These are phyloP conservation scores for Omphalotus olearius DNA, from an alignment of 1,284 basidiomycete species.

Conservation along the genomic window DNA sequence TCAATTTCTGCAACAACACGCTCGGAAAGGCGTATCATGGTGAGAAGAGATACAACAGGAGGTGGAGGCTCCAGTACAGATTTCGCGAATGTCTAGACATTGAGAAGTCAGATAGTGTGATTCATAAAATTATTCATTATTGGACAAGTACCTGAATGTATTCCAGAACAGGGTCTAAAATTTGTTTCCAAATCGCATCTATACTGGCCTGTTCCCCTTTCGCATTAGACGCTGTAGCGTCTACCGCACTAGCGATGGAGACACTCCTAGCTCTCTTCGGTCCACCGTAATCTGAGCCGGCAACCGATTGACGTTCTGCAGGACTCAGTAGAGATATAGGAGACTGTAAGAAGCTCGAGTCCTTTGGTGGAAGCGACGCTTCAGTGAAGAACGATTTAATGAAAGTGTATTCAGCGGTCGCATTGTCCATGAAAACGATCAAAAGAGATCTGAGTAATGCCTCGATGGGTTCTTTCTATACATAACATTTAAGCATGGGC, in stretches of 20 bases:
- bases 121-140: background rate
- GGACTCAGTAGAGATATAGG: slow-evolving; percentile 31
- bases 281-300: slow-evolving; percentile 40
- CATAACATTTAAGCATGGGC: slow-evolving; percentile 4
- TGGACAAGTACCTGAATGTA: slow-evolving; percentile 62
- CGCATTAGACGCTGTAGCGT: slow-evolving; percentile 29
- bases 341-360: slow-evolving; percentile 34
- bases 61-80: slow-evolving; percentile 67
- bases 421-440: slow-evolving; percentile 91
- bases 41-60: slow-evolving; percentile 70
- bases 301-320: slow-evolving; percentile 34
- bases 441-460: slow-evolving; percentile 79
- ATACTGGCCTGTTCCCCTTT: slow-evolving; percentile 59
- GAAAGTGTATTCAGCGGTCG: slow-evolving; percentile 87
- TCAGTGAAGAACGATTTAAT: slow-evolving; percentile 77
- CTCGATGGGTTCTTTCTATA: slow-evolving; percentile 80
- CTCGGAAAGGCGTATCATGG: slow-evolving; percentile 87
- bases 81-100: slow-evolving; percentile 59
- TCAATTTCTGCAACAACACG: slow-evolving; percentile 70
- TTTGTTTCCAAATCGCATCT: slow-evolving; percentile 80
- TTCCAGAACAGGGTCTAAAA: slow-evolving; percentile 84
- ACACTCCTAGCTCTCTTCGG: slow-evolving; percentile 21
- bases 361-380: slow-evolving; percentile 28
- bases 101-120: slow-evolving; percentile 3
- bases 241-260: slow-evolving; percentile 24